Conservation (phyloP, 2,329 filamentous ascomycete genomes). For the Coniochaeta sp. region DNA sequence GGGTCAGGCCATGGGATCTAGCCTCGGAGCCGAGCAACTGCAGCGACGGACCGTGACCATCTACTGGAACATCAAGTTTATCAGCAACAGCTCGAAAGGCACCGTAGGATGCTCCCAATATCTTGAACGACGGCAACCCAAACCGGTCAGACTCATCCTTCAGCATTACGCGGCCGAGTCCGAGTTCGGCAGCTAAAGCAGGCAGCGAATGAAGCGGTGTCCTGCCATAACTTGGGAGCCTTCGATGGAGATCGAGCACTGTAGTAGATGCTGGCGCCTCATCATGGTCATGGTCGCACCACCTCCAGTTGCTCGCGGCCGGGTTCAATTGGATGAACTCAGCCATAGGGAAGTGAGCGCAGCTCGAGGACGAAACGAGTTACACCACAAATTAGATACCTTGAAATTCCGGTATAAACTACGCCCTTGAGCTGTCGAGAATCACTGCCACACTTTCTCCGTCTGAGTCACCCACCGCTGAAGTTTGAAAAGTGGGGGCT, state of each 20-base stretch:
- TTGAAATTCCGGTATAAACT: neutral
- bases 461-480: neutral
- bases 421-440: neutral
- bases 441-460: neutral
- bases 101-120: conserved; percentile 72
- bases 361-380: no score
- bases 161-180: conserved; percentile 49
- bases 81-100: conserved; percentile 48
- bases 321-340: neutral
- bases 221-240: conserved; percentile 45
- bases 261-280: neutral
- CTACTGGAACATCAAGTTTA: conserved; percentile 22
- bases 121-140: conserved; percentile 70
- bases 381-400: no score
- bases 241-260: conserved; percentile 39
- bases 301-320: neutral
- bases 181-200: conserved; percentile 47
- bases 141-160: conserved; percentile 67
- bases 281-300: neutral
- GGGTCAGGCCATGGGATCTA: conserved; percentile 19
- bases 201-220: conserved; percentile 47
- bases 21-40: neutral
- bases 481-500: neutral
- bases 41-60: neutral
- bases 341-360: neutral